Base-by-base conservation (phyloP, 2,329 filamentous ascomycete species). In the Fusarium verticillioides region DNA sequence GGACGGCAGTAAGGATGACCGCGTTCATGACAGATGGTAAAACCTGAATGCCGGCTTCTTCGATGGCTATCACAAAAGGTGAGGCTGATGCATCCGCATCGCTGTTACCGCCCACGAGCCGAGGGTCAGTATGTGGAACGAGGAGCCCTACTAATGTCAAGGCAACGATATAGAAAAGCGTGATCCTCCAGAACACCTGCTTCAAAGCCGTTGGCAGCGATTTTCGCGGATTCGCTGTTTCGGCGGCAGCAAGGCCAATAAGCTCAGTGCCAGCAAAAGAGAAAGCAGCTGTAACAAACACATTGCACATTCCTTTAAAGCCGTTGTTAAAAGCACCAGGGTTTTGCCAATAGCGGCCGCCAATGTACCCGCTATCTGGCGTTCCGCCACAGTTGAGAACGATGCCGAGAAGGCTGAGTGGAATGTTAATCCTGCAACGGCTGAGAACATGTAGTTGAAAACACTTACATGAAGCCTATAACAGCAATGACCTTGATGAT, bases 161-260 rank as follows among this genome's bases (percentile, higher is more conserved):
- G 2, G 93, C 93, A 39, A 97, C 90, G 56, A 98, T 87, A 83
- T 97, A 98, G 85, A 98, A 98, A 63, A 97, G 87, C 7, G 91
- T 90, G 79, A 97, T 97, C 78, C 95, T 92, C 95, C 95, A 98
- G 82, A 97, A 97, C 28, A 97, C 94, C 81, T 97, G 95, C 84
- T 97, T 97, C 78, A 97, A 91, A 18, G 95, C 95, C 1, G 91
- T 94, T 0, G 95, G 95, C 1, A 98, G 86, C 3, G 92, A 93
- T 79, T 96, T 94, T 65, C 92, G 88, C 7, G 93, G 93, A 78
- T 94, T 94, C n/a, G 88, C 90, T 2, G 93, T 93, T 80, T 95
- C 93, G 37, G 93, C 93, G 4, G 93, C 93, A 7, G 93, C 92
- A 19, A 95, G 88, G 60, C 93, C 93, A 54, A 94, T 91, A 16